Evolutionary conservation across 2,329 filamentous ascomycete genomes (phyloP).

Genomic region (Passalora sequoiae): DNA sequence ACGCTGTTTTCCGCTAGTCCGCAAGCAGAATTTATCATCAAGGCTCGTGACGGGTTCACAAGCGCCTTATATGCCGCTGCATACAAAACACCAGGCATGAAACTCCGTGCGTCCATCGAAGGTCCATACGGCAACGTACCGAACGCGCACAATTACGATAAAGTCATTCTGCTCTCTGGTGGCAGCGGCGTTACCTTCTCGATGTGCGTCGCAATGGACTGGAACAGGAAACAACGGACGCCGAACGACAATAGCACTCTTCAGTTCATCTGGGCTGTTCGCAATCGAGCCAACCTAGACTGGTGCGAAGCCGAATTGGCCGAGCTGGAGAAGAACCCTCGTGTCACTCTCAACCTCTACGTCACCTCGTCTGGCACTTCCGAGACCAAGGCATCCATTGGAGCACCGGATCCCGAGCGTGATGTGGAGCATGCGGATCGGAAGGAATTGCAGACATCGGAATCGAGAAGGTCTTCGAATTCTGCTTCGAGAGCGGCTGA

Average conservation of each 20-base stretch:
- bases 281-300: slow-evolving; percentile 30
- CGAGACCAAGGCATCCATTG: neutral
- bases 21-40: slow-evolving; percentile 21
- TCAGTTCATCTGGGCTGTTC: slow-evolving; percentile 36
- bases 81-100: slow-evolving; percentile 12
- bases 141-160: slow-evolving; percentile 53
- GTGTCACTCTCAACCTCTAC: slow-evolving; percentile 49
- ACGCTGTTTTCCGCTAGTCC: slow-evolving; percentile 17
- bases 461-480: neutral
- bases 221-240: slow-evolving; percentile 27
- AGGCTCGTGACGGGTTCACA: slow-evolving; percentile 23
- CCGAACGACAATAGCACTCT: slow-evolving; percentile 45
- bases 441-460: neutral
- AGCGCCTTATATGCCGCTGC: slow-evolving; percentile 18
- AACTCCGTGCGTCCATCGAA: slow-evolving; percentile 21
- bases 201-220: slow-evolving; percentile 51
- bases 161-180: slow-evolving; percentile 55
- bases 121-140: slow-evolving; percentile 29
- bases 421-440: neutral
- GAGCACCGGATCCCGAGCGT: neutral
- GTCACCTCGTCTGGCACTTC: slow-evolving; percentile 44
- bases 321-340: slow-evolving; percentile 38
- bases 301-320: slow-evolving; percentile 53
- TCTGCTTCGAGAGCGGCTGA: neutral
- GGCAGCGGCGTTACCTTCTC: slow-evolving; percentile 57